Evolutionary conservation across 805 yeast species (phyloP).

Genomic region (Ogataea haglerorum): DNA sequence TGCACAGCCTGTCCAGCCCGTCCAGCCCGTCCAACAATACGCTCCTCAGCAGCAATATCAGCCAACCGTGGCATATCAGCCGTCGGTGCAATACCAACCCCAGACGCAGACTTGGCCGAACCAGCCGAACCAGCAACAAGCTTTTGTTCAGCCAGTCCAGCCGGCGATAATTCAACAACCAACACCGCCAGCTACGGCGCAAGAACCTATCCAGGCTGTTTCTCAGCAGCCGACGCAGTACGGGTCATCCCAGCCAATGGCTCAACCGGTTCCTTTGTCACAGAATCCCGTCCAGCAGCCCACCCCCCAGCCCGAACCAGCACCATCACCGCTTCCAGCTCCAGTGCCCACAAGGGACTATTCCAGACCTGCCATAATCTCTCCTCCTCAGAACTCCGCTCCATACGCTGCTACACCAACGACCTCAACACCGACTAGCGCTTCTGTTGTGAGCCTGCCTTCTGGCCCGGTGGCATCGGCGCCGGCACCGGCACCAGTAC

Average conservation of each 20-base stretch:
- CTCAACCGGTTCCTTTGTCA: conserved; percentile 1
- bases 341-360: conserved; percentile 6
- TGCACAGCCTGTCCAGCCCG: not conserved
- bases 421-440: not conserved
- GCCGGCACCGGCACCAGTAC: too few species aligned
- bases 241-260: not conserved
- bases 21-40: not conserved
- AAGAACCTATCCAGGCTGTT: conserved; percentile 10
- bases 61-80: not conserved
- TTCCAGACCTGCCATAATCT: conserved; percentile 5
- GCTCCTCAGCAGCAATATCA: conserved; percentile 3
- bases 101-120: too few species aligned
- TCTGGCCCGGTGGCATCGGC: too few species aligned
- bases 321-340: not conserved
- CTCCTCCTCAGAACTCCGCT: not conserved
- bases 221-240: conserved; percentile 1
- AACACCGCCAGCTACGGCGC: conserved; percentile 2
- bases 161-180: conserved; percentile 5
- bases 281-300: conserved; percentile 3
- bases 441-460: not conserved
- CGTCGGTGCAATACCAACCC: not conserved
- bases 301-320: not conserved
- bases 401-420: conserved; percentile 3
- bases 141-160: conserved; percentile 5
- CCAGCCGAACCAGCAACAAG: too few species aligned